These are phyloP conservation scores for Barnettozyma hawaiiensis DNA, from an alignment of 1,139 yeast genomes.

Conservation along the genomic window DNA sequence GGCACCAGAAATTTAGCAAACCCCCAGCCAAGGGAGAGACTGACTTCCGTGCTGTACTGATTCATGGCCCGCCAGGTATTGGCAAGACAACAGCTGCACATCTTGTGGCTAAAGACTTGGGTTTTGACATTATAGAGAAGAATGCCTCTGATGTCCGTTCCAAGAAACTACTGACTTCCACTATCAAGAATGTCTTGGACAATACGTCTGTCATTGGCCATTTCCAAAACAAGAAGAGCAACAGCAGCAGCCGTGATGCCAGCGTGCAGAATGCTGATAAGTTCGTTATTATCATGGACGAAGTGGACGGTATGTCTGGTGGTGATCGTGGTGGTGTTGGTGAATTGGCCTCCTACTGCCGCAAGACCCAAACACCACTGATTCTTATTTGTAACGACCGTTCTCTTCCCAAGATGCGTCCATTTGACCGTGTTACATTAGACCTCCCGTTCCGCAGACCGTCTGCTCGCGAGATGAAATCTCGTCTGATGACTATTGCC, in stretches of 20 bases:
- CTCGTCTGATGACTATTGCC: conserved; percentile 89
- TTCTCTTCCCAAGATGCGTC: conserved; percentile 90
- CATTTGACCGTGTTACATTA: conserved; percentile 80
- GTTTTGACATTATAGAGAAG: conserved; percentile 68
- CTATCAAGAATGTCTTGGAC: conserved; percentile 64
- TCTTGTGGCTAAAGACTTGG: conserved; percentile 58
- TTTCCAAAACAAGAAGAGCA: conserved; percentile 41
- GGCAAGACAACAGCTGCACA: conserved; percentile 83
- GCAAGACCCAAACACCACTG: conserved; percentile 81
- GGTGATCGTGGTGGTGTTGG: conserved; percentile 99
- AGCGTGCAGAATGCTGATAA: conserved; percentile 40
- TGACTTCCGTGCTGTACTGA: conserved; percentile 71
- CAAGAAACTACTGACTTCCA: conserved; percentile 62
- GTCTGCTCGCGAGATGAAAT: conserved; percentile 69
- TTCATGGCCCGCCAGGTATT: conserved; percentile 84
- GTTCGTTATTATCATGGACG: conserved; percentile 92
- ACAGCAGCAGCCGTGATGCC: too few relatives aligned
- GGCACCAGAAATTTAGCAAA: conserved; percentile 60
- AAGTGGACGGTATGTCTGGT: conserved; percentile 98
- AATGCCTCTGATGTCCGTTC: conserved; percentile 90
- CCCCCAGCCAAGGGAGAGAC: conserved; percentile 54
- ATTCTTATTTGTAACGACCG: conserved; percentile 93
- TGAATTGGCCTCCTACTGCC: conserved; percentile 82
- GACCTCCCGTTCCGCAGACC: conserved; percentile 90
- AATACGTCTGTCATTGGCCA: conserved; percentile 83